Evolutionary conservation across 768 basidiomycete genomes (phyloP).

Genomic region (Mrakia frigida): DNA sequence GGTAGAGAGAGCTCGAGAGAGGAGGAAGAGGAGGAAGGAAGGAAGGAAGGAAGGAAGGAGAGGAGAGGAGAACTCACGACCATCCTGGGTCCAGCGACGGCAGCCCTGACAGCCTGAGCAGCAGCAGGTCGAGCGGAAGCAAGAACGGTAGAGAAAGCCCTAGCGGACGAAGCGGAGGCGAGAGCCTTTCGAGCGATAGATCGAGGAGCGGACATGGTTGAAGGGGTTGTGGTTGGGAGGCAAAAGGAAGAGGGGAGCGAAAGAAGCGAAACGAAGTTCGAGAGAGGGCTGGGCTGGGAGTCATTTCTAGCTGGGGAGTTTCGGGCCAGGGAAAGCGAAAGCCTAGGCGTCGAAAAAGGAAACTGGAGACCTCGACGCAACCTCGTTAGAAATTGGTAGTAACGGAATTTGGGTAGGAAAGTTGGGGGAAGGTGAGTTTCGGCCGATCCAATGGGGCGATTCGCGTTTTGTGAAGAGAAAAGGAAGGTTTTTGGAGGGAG

Average conservation of each 20-base stretch:
- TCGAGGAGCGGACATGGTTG: slow-evolving; percentile 40
- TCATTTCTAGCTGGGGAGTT: not conserved
- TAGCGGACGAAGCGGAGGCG: slow-evolving; percentile 21
- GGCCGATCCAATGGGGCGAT: no score
- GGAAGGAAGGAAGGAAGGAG: no score
- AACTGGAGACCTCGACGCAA: not conserved
- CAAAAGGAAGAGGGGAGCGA: not conserved
- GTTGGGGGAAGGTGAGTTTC: no score
- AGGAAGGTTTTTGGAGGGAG: no score
- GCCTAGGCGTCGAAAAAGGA: not conserved
- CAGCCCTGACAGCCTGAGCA: slow-evolving; percentile 37
- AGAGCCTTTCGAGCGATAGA: slow-evolving; percentile 39
- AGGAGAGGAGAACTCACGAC: not conserved
- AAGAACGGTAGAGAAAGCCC: slow-evolving; percentile 42
- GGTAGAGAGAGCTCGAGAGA: not conserved
- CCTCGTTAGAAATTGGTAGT: no score
- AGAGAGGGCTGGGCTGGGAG: not conserved
- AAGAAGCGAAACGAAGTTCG: not conserved
- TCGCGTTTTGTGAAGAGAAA: no score
- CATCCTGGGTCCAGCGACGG: slow-evolving; percentile 12
- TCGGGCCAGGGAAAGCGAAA: not conserved
- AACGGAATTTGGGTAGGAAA: no score
- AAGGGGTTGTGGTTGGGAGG: not conserved
- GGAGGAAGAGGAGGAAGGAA: not conserved
- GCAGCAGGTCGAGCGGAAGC: slow-evolving; percentile 32